Base-by-base conservation (phyloP, 805 yeast genomes). In the Isabelozyma rhagii region DNA sequence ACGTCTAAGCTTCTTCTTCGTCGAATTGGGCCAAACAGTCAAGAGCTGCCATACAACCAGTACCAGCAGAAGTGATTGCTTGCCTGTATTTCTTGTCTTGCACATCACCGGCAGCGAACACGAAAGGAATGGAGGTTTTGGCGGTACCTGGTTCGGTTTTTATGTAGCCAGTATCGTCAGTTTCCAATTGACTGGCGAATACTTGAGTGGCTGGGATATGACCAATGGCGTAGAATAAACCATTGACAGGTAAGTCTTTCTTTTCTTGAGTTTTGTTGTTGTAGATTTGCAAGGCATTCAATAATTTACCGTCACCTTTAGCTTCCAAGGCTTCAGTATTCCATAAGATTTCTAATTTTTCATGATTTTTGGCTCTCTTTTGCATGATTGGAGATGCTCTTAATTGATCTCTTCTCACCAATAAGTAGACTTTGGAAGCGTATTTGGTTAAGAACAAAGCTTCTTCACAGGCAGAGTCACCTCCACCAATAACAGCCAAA, bases 401-500 rank as follows among this genome's bases (percentile, higher is more conserved):
- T 62, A 94, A 79, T 66, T 80, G 81, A 71, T 93, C 97, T 71
- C 93, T 90, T 81, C 99, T 90, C 47, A 94, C 97, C 60, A 94
- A 79, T 69, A 94, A 76, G 72, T 75, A 90, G 50, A 94, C 99
- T 78, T 94, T 94, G 48, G 97, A 90, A 55, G 96, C 99, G 73
- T 94, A 94, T 72, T 94, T 94, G 62, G 99, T 94, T 69, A 94
- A 80, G 75, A 94, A 94, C 58, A 89, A 77, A 31, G 99, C 99
- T 77, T 94, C 99, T 77, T 94, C 99, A 72, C 98, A 96, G 15
- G 99, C 99, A 58, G 97, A 91, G 74, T 94, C 99, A 71, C 99
- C 99, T 59, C 99, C 99, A 52, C 99, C 99, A 59, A 94, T 78
- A 50, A 94, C 99, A 25, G 97, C 98, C 68, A 94, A 82, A 39